phyloP scores from a whole-genome alignment of 371 early-diverging fungal species.

The Syncephalastrum monosporum region DNA sequence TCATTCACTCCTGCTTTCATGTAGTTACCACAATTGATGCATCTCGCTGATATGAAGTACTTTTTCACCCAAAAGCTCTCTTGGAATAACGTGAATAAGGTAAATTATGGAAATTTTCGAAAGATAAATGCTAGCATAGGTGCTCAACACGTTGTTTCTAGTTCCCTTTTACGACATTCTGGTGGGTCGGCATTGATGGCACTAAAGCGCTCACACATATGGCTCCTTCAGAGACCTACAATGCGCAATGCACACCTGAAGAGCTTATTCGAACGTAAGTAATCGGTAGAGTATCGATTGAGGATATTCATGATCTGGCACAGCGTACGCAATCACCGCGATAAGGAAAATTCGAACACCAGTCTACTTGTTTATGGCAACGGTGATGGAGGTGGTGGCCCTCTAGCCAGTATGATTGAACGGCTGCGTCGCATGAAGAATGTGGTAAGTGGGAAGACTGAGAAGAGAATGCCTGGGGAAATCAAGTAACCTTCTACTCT shows the following conservation, averaged over 20 bases:
- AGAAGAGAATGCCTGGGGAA: conserved; percentile 17
- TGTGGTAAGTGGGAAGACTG: conserved; percentile 41
- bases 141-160: neutral
- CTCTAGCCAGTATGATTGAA: conserved; percentile 83
- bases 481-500: neutral
- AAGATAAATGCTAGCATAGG: no score
- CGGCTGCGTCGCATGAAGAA: conserved; percentile 74
- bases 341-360: conserved; percentile 57
- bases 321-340: conserved; percentile 42
- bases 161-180: conserved; percentile 95
- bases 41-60: conserved; percentile 79
- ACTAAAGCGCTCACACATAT: conserved; percentile 78
- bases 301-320: neutral
- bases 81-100: conserved; percentile 97
- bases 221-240: conserved; percentile 78
- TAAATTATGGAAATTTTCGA: neutral
- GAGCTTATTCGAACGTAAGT: conserved; percentile 23
- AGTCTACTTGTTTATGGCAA: conserved; percentile 89
- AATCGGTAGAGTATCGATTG: conserved; percentile 21
- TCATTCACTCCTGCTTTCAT: neutral
- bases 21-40: conserved; percentile 88
- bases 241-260: conserved; percentile 16
- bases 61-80: conserved; percentile 98
- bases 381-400: conserved; percentile 98
- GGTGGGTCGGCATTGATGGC: conserved; percentile 78